Base-by-base conservation (phyloP, 2,329 filamentous ascomycete genomes). In the Fusarium proliferatum region DNA sequence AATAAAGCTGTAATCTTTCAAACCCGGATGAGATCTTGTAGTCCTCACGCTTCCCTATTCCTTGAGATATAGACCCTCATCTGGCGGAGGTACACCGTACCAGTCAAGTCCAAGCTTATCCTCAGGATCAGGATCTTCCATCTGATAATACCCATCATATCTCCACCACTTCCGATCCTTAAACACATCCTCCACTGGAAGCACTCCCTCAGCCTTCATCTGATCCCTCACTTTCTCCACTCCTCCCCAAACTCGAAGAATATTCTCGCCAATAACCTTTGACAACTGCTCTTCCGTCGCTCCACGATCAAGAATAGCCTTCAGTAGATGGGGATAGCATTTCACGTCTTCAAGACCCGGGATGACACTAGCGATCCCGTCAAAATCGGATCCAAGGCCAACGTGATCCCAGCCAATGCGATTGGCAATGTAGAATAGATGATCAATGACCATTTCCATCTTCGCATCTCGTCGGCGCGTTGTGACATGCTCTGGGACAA, bases 141-240 rank as follows among this genome's bases (percentile, higher is more conserved):
- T 67, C 23, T 67, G 64, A 36, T 67, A 67, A 26, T 60, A 67
- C 2, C 62, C 62, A 60, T 67, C 64, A 26, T 67, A 67, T 3
- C 64, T 33, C 62, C 64, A 67, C 64, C 64, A 67, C 9, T 67
- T 67, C 1, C 64, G 8, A 33, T 67, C 64, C 5, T 67, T 51
- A 2, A 66, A 67, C 0, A 67, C 62, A 26, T 67, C 64, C 16
- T 67, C 62, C 0, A 67, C 39, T 1, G 64, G 64, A 12, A 67
- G 36, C 0, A 67, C 19, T 2, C 52, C 45, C 0, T 67, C 64
- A 1, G 4, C 4, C 5, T 60, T 67, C 52, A 67, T 67, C 3
- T 51, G 9, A 9, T 67, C 62, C 1, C 64, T 36, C 0, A 30
- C 26, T 5, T 46, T 13, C 23, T 67, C 64, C 9, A 67, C 62